Conservation (phyloP, 2,329 filamentous ascomycete genomes). For the Monilinia aucupariae region DNA sequence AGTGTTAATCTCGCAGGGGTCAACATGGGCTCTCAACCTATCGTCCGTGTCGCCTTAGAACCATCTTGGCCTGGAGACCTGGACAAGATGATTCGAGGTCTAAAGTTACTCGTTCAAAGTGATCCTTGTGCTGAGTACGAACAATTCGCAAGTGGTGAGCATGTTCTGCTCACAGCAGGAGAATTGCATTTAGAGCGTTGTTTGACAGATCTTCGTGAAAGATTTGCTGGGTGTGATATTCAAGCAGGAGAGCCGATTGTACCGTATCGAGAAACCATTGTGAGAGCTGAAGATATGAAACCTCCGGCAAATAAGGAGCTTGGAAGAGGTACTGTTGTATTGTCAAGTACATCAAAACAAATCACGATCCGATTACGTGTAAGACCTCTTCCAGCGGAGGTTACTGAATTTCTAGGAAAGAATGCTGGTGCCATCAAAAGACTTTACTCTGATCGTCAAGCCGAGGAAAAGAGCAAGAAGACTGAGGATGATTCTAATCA, state of each 20-base stretch:
- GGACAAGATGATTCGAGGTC: conserved; percentile 87
- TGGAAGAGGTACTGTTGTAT: conserved; percentile 73
- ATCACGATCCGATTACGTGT: conserved; percentile 72
- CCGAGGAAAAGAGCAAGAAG: conserved; percentile 37
- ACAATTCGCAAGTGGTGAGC: conserved; percentile 85
- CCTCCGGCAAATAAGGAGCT: conserved; percentile 79
- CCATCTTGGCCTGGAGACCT: conserved; percentile 84
- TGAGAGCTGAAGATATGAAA: conserved; percentile 85
- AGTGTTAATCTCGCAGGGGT: conserved; percentile 88
- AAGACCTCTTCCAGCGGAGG: conserved; percentile 67
- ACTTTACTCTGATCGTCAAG: conserved; percentile 66
- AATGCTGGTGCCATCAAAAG: conserved; percentile 73
- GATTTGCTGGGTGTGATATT: conserved; percentile 91
- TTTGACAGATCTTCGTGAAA: conserved; percentile 83
- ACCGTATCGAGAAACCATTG: conserved; percentile 88
- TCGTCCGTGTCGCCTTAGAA: conserved; percentile 93
- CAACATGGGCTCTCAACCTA: conserved; percentile 73
- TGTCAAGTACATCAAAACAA: conserved; percentile 78
- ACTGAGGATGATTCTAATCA: conserved; percentile 27
- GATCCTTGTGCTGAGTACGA: conserved; percentile 96
- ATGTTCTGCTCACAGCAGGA: conserved; percentile 89
- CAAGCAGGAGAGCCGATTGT: conserved; percentile 93
- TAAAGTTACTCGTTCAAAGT: conserved; percentile 83
- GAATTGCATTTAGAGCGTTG: conserved; percentile 93
- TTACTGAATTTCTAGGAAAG: conserved; percentile 81